Evolutionary conservation across 2,329 filamentous ascomycete genomes (phyloP), one percentile per base, ranked within the genome.

Genomic region (Cladosporium sp.): DNA sequence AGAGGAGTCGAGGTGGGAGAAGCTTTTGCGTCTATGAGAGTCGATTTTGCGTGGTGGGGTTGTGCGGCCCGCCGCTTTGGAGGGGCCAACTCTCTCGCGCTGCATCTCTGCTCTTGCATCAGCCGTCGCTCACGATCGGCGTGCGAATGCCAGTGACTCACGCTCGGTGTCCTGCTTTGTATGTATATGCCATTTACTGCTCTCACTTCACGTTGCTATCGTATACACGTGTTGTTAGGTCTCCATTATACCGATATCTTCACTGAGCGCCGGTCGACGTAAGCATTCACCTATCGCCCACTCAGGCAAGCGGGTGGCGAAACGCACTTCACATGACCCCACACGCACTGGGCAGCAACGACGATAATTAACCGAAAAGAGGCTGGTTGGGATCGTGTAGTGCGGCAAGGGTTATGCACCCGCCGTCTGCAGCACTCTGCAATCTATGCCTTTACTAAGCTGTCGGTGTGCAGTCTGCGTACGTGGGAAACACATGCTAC

Each of bases 1-100:
- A 58, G 20, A 60, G 60, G 49, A 62, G 25, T 17, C 58, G 60
- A 61, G 42, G 51, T 51, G 37, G 36, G 49, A 51, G 49, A 51
- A 51, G 49, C 49, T 51, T 50, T 51, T 51, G 49, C 49, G 47
- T 14, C 15, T 49, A 25, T 37, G 43, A 38, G 45, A 50, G 11
- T 37, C 37, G 45, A 38, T 58, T 50, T 58, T 51, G 55, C 45
- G 28, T 34, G 17, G 28, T 47, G 59, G 34, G 25, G 28, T 40
- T 40, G 15, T 11, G 38, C 3, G 40, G 20, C 19, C 40, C 40
- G 40, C 22, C 40, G 37, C n/a, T 39, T 39, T n/a, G 37, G 37
- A 39, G 37, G 37, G 37, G 37, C 37, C 37, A n/a, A 17, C n/a
- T 39, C 37, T 39, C 37, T 39, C n/a, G n/a, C n/a, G n/a, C 36